Conservation (phyloP, 169 alveolate genomes). For the Plasmodium berghei region DNA sequence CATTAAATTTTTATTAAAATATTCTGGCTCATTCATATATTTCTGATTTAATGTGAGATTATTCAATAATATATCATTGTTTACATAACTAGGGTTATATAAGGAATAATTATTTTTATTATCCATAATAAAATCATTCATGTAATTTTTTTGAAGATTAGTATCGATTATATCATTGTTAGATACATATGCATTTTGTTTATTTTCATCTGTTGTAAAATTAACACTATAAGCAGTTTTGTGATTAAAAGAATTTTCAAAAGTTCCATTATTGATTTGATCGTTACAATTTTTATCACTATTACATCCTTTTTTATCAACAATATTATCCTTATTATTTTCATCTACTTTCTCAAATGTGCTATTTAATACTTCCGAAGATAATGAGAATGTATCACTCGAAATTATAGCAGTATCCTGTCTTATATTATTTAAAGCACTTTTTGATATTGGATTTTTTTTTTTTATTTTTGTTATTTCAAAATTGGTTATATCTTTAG, state of each 20-base stretch:
- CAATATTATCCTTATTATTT: not conserved
- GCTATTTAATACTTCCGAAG: constrained; percentile 32
- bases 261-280: not conserved
- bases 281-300: not conserved
- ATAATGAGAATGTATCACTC: constrained; percentile 34
- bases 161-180: not conserved
- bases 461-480: constrained; percentile 69
- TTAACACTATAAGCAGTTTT: not conserved
- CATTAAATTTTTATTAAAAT: not conserved
- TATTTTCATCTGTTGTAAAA: constrained; percentile 5
- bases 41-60: constrained; percentile 25
- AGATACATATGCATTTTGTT: not conserved
- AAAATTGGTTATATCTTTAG: constrained; percentile 67
- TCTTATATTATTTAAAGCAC: constrained; percentile 33
- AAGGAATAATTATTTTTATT: constrained; percentile 2
- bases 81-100: not conserved
- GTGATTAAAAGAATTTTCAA: not conserved
- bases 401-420: constrained; percentile 49
- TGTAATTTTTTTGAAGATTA: not conserved
- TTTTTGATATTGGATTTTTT: constrained; percentile 11
- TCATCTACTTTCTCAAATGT: constrained; percentile 22
- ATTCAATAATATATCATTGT: constrained; percentile 23
- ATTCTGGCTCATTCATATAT: constrained; percentile 5
- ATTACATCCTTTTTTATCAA: not conserved
- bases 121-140: not conserved